Percentiles rank a stretch among this genome's conserved stretches.
phyloP scores from a whole-genome alignment of 2,329 filamentous ascomycete genomes.

The Xylaria sp. region DNA sequence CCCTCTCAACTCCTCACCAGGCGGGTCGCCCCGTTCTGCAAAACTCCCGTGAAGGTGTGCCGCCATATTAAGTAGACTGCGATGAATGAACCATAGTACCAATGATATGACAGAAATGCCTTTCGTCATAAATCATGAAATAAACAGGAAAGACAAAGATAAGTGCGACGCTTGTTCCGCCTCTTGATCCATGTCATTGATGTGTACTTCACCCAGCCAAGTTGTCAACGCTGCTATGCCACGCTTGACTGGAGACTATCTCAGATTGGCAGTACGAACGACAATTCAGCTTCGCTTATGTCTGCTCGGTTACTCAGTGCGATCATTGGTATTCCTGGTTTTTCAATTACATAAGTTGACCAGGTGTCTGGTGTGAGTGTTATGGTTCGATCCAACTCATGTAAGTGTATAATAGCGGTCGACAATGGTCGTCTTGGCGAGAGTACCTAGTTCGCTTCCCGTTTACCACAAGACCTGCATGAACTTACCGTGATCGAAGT shows the following conservation, averaged over 20 bases:
- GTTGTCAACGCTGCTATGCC: neutral
- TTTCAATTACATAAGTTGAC: neutral
- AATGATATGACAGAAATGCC: neutral
- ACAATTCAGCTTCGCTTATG: constrained; percentile 6
- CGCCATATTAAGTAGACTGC: neutral
- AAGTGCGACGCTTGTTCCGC: neutral
- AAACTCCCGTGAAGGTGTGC: neutral
- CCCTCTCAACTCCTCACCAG: constrained; percentile 17
- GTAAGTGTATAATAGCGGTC: neutral
- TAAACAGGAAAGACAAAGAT: neutral
- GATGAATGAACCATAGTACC: neutral
- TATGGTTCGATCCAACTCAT: neutral
- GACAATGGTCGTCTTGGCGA: neutral
- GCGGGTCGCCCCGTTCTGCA: neutral
- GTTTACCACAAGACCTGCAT: neutral
- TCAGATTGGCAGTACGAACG: constrained; percentile 1
- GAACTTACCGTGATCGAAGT: neutral
- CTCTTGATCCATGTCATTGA: neutral
- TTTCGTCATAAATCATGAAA: neutral
- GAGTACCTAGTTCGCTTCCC: constrained; percentile 8
- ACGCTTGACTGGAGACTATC: neutral
- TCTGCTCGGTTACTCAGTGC: constrained; percentile 4
- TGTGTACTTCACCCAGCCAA: neutral
- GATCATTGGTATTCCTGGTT: neutral
- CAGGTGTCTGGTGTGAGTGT: neutral